Base-by-base conservation (phyloP, 2,329 filamentous ascomycete species). In the Botrytis porri region DNA sequence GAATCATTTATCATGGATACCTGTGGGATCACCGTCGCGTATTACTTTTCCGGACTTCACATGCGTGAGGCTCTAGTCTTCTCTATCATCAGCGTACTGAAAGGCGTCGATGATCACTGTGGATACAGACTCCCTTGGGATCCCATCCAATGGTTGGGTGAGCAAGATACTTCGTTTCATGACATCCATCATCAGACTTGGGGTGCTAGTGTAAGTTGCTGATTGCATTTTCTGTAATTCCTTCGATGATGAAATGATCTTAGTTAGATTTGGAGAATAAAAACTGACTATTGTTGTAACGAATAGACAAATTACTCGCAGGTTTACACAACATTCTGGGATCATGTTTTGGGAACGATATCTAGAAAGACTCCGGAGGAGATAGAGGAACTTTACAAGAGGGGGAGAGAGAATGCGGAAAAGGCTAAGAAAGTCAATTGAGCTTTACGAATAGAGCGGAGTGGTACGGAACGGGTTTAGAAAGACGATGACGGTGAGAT, bases 91-190 rank as follows among this genome's bases (percentile, higher is more conserved):
- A 94, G 92, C 48, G 95, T 93, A 25, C 89, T 97, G 85, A 98
- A 98, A 86, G 98, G 95, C 0, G 93, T 98, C 45, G 94, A 97
- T 80, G 95, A 98, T 81, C 95, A 98, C 84, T 97, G 94, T 82
- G 95, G 95, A 76, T 98, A 98, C 81, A 87, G 89, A 20, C 91
- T 98, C 75, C 95, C 95, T 3, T 97, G 92, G 89, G 95, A 98
- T 81, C 95, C 95, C 6, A 43, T 64, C 4, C 69, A 70, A 41
- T 64, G 69, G 59, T 32, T 70, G 25, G 69, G 69, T n/a, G 69
- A 70, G 64, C 69, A 70, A 70, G 69, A 35, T 8, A 70, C 59
- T 51, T 60, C 48, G 18, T 73, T 66, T 37, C 72, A 73, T 37
- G 72, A 71, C 9, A 43, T 73, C 0, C 72, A 73, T 67, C 72